Evolutionary conservation across 305 asterid species (phyloP).

Genomic region (Fraxinus albicans): DNA sequence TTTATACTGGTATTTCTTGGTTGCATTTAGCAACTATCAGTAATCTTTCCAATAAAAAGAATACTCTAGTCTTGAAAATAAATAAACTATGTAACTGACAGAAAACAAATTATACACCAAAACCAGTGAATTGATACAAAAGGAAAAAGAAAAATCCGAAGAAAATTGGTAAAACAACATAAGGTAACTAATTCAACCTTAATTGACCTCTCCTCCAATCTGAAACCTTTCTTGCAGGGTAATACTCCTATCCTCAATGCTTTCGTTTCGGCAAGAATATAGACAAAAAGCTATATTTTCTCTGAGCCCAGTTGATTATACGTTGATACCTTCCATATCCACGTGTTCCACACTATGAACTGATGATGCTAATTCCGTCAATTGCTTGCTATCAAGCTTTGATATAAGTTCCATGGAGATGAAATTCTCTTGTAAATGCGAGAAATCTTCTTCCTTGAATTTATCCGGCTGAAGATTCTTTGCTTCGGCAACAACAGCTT

Average conservation of each 20-base stretch:
- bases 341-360: conserved; percentile 3
- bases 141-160: background rate
- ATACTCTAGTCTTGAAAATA: background rate
- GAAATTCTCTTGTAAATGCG: conserved; percentile 27
- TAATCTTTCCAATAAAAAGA: background rate
- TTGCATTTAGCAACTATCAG: background rate
- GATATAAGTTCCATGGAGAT: conserved; percentile 45
- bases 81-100: background rate
- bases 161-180: background rate
- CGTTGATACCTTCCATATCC: background rate
- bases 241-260: background rate
- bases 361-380: conserved; percentile 35
- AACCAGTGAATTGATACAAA: background rate
- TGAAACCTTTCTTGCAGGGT: background rate
- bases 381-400: conserved; percentile 37
- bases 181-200: background rate
- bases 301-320: background rate
- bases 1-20: background rate
- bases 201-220: conserved; percentile 1
- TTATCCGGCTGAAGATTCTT: conserved; percentile 31
- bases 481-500: conserved; percentile 44
- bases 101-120: background rate
- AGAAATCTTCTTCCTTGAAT: conserved; percentile 32
- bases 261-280: background rate
- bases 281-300: background rate